These are phyloP conservation scores for Lachnellula occidentalis DNA, from an alignment of 2,329 filamentous ascomycete species.

Conservation along the genomic window DNA sequence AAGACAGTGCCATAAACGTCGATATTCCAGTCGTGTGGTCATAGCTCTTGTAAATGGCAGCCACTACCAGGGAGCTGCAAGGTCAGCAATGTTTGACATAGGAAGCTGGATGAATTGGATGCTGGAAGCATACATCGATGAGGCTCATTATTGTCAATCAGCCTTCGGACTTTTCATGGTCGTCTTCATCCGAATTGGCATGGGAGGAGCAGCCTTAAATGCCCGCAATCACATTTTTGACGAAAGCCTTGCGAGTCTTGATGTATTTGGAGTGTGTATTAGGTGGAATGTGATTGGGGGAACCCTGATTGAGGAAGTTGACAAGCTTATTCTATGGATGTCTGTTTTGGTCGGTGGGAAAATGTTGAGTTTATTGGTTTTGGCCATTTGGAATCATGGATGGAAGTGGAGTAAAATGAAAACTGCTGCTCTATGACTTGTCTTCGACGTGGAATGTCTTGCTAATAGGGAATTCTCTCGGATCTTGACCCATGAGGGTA, in stretches of 20 bases:
- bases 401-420: too few species aligned
- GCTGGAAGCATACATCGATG: constrained; percentile 35
- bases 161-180: too few species aligned
- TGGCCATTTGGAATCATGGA: neutral
- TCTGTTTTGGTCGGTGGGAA: constrained; percentile 40
- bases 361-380: neutral
- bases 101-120: too few species aligned
- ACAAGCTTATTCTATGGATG: constrained; percentile 43
- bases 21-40: constrained; percentile 48
- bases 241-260: constrained; percentile 46
- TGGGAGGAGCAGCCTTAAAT: constrained; percentile 51
- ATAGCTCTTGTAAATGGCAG: constrained; percentile 48
- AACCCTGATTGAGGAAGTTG: constrained; percentile 42
- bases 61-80: constrained; percentile 47
- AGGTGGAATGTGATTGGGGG: constrained; percentile 46
- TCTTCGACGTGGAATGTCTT: constrained; percentile 44
- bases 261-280: constrained; percentile 30
- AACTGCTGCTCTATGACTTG: constrained; percentile 44
- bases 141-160: constrained; percentile 52
- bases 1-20: constrained; percentile 49
- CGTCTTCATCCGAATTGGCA: too few species aligned
- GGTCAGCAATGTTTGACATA: too few species aligned
- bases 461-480: constrained; percentile 41
- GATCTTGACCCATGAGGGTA: constrained; percentile 5
- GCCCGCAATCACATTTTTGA: constrained; percentile 48